Evolutionary conservation across 106 monocot species (phyloP), one percentile per base, ranked within the genome.

Genomic region (Acorus gramineus): DNA sequence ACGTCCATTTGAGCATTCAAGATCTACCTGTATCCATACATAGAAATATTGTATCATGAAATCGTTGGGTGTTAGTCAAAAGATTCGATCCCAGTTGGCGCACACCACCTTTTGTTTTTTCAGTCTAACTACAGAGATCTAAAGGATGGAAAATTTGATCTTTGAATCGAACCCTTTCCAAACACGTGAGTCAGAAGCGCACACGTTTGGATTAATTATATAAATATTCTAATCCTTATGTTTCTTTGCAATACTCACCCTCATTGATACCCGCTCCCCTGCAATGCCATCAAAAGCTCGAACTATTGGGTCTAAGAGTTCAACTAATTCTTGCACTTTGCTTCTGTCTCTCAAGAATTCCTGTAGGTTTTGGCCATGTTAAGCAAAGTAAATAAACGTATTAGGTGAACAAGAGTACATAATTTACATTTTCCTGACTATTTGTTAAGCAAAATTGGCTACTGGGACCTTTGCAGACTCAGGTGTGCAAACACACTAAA

Each of bases 1-100:
- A n/a, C 80, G 72, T 57, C 86, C 94, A 72, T 87, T 84, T 52
- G 90, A 78, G 67, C 89, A 95, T 45, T 95, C 94, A 71, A 95
- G 82, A 60, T 95, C 94, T 43, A 95, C 82, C 94, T 95, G 73
- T 42, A 72, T 28, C 28, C 28, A 28, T 28, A 28, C 28, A 28
- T 28, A 28, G 28, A 28, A 28, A 28, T 28, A 28, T 28, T 28
- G 28, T 28, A 0, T 0, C 28, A 28, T 28, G 28, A 28, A 28
- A 28, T 28, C 28, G 0, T 28, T 28, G 28, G 28, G 28, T 28
- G 28, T 1, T 28, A 28, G 28, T n/a, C n/a, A n/a, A n/a, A n/a
- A n/a, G n/a, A n/a, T n/a, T n/a, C n/a, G n/a, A n/a, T n/a, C n/a
- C n/a, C n/a, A n/a, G n/a, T n/a, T n/a, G n/a, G n/a, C n/a, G n/a